Conservation (phyloP, 2,329 filamentous ascomycete species). For the Fusarium circinatum region DNA sequence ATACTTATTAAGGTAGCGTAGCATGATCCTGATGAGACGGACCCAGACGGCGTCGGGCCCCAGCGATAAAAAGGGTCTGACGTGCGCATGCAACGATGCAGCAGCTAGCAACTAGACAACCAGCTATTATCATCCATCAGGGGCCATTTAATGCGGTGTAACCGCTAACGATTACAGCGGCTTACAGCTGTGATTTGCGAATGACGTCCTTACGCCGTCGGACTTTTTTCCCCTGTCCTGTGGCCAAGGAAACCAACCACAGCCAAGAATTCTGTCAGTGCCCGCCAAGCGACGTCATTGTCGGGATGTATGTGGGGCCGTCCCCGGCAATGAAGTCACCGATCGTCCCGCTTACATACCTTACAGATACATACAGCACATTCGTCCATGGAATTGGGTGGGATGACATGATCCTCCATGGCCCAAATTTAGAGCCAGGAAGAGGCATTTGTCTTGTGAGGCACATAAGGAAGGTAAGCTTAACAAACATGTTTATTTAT, state of each 20-base stretch:
- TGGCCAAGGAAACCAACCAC: slow-evolving; percentile 11
- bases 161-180: not conserved
- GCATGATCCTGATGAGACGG: slow-evolving; percentile 9
- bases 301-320: slow-evolving; percentile 13
- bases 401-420: not conserved
- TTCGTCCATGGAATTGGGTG: not conserved
- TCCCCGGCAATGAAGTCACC: slow-evolving; percentile 29
- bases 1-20: not conserved
- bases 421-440: slow-evolving; percentile 19
- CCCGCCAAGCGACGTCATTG: slow-evolving; percentile 28
- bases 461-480: slow-evolving; percentile 6
- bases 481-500: slow-evolving; percentile 14
- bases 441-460: not conserved
- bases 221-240: not conserved
- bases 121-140: slow-evolving; percentile 1
- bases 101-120: not conserved
- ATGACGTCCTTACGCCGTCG: slow-evolving; percentile 26
- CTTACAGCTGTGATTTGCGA: slow-evolving; percentile 8
- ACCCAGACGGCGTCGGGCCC: not conserved
- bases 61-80: not conserved
- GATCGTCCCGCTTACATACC: slow-evolving; percentile 25
- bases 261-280: slow-evolving; percentile 24
- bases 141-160: not conserved
- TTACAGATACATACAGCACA: not conserved
- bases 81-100: slow-evolving; percentile 7